Conservation (phyloP, 176 grass and related monocot genomes). For the Avena insularis region DNA sequence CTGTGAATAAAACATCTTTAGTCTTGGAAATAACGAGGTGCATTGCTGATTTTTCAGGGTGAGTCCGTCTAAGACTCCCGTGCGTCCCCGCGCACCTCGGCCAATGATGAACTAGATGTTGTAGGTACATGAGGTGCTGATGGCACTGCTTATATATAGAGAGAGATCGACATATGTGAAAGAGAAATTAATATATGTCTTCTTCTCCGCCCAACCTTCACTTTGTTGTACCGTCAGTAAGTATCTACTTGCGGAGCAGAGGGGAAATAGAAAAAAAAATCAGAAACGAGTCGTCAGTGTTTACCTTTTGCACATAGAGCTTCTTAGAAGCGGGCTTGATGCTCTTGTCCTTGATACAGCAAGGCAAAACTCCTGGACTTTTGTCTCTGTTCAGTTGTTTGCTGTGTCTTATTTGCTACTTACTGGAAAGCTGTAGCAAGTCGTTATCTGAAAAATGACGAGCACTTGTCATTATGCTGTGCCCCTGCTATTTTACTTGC, state of each 20-base stretch:
- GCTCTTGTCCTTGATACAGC: constrained; percentile 58
- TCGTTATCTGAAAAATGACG: constrained; percentile 47
- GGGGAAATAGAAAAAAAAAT: constrained; percentile 20
- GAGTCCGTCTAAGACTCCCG: constrained; percentile 98
- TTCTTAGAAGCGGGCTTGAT: constrained; percentile 51
- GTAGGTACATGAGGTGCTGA: constrained; percentile 80
- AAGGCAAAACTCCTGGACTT: constrained; percentile 61
- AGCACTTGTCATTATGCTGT: constrained; percentile 39
- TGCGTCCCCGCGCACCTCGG: constrained; percentile 87
- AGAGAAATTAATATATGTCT: constrained; percentile 61
- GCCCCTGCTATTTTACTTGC: background rate
- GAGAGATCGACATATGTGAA: constrained; percentile 71
- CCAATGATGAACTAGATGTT: constrained; percentile 69
- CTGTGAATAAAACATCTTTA: background rate
- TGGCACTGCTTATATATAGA: constrained; percentile 79
- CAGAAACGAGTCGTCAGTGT: constrained; percentile 28
- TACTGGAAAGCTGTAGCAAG: constrained; percentile 23
- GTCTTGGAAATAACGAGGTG: constrained; percentile 10
- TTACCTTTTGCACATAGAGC: constrained; percentile 67
- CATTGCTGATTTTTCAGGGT: constrained; percentile 63
- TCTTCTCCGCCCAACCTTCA: constrained; percentile 33
- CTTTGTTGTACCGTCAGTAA: constrained; percentile 41
- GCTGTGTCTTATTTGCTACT: constrained; percentile 54
- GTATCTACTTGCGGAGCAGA: constrained; percentile 36
- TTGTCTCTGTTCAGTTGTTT: constrained; percentile 71